A percentile compares a stretch with the other conserved stretches of the same genome.
Conservation (phyloP, 2,329 filamentous ascomycete species). For the Didymosphaeria variabile region DNA sequence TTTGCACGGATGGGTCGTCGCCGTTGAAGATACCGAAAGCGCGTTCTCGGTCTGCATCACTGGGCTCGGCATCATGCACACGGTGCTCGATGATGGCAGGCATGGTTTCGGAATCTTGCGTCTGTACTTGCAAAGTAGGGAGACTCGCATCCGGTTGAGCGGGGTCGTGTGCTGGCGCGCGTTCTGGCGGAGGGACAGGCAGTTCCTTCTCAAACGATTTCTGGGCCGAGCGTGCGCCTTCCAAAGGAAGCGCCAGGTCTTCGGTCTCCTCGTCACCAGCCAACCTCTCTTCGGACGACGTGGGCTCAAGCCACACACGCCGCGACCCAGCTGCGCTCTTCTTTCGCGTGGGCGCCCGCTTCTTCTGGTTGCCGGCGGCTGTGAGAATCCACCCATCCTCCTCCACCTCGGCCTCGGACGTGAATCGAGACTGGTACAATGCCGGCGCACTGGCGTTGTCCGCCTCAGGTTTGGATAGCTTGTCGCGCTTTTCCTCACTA, state of each 20-base stretch:
- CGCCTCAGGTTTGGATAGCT: conserved; percentile 34
- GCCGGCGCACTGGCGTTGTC: conserved; percentile 22
- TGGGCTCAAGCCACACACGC: conserved; percentile 54
- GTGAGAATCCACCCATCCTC: conserved; percentile 51
- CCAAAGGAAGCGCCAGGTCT: conserved; percentile 49
- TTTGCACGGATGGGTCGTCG: conserved; percentile 80
- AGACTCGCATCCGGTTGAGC: conserved; percentile 60
- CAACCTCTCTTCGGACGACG: conserved; percentile 46
- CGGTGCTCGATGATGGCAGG: conserved; percentile 47
- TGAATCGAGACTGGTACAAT: conserved; percentile 34
- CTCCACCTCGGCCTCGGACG: conserved; percentile 42
- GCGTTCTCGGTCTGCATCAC: conserved; percentile 76
- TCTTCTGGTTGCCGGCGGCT: conserved; percentile 36
- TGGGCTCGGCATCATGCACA: conserved; percentile 52
- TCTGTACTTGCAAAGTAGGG: conserved; percentile 62
- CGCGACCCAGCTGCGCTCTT: conserved; percentile 34
- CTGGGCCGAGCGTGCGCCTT: conserved; percentile 49
- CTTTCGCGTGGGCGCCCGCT: conserved; percentile 23
- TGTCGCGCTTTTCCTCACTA: conserved; percentile 35
- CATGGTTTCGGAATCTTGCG: conserved; percentile 51
- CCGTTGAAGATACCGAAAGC: conserved; percentile 87
- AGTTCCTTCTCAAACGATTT: conserved; percentile 45
- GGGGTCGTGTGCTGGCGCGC: conserved; percentile 53
- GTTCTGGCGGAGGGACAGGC: conserved; percentile 46
- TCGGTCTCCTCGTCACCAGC: conserved; percentile 31